A percentile compares a stretch with the other conserved stretches of the same genome.
phyloP scores from a whole-genome alignment of 2,329 filamentous ascomycete species.

The Exophiala aquamarina region DNA sequence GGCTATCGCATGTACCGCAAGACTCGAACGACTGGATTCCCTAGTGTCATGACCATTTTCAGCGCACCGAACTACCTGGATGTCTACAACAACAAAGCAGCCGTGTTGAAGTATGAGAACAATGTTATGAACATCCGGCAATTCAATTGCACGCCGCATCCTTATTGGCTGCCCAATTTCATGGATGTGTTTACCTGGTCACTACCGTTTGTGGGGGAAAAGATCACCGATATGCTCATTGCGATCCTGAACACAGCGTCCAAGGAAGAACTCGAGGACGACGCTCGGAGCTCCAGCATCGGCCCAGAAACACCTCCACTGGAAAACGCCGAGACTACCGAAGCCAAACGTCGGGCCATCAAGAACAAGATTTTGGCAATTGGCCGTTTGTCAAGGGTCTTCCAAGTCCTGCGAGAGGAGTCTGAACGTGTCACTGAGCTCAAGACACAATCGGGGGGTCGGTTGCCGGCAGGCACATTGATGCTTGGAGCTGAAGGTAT shows the following conservation, averaged over 20 bases:
- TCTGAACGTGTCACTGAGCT: slow-evolving; percentile 95
- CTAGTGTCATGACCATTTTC: slow-evolving; percentile 99
- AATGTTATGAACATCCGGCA: slow-evolving; percentile 99
- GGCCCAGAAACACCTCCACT: slow-evolving; percentile 74
- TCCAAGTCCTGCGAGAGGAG: slow-evolving; percentile 97
- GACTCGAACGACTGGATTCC: slow-evolving; percentile 95
- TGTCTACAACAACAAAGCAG: slow-evolving; percentile 99
- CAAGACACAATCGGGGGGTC: slow-evolving; percentile 92
- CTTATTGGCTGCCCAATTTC: slow-evolving; percentile 99
- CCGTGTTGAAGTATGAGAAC: slow-evolving; percentile 98
- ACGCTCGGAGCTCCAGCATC: slow-evolving; percentile 70
- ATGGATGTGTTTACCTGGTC: slow-evolving; percentile 99
- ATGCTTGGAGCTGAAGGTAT: slow-evolving; percentile 98
- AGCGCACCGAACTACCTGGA: slow-evolving; percentile 98
- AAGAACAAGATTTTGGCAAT: slow-evolving; percentile 99
- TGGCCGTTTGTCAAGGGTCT: slow-evolving; percentile 91
- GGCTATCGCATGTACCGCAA: slow-evolving; percentile 99
- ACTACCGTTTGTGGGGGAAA: slow-evolving; percentile 95
- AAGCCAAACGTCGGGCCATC: slow-evolving; percentile 93
- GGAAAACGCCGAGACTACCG: slow-evolving; percentile 78
- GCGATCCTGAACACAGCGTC: slow-evolving; percentile 97
- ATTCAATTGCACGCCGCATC: slow-evolving; percentile 99
- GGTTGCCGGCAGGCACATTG: slow-evolving; percentile 88
- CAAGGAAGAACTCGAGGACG: slow-evolving; percentile 95
- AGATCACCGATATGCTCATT: slow-evolving; percentile 99